Conservation (phyloP, 2,329 filamentous ascomycete species). For the Apiospora phragmitis region DNA sequence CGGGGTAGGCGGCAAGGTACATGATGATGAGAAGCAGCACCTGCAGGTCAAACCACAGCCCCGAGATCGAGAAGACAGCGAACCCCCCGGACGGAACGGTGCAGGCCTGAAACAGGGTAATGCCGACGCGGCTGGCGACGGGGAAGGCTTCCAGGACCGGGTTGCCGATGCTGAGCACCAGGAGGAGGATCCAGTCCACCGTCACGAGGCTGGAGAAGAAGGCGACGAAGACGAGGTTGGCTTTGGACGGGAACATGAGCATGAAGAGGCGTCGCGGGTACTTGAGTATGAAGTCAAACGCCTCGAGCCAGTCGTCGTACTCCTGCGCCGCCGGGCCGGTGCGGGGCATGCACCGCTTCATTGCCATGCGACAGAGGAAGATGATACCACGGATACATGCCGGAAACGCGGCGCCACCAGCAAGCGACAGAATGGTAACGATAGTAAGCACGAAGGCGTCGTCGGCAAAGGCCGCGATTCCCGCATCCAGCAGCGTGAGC, state of each 20-base stretch:
- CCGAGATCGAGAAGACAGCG: conserved; percentile 62
- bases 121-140: conserved; percentile 54
- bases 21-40: conserved; percentile 53
- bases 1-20: conserved; percentile 49
- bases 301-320: conserved; percentile 45
- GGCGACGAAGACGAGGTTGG: conserved; percentile 66
- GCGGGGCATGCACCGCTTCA: conserved; percentile 37
- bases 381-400: conserved; percentile 62
- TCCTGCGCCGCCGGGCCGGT: conserved; percentile 32
- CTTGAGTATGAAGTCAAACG: conserved; percentile 53
- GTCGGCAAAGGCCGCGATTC: conserved; percentile 62
- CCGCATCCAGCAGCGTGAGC: conserved; percentile 66
- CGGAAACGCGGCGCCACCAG: conserved; percentile 67
- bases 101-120: conserved; percentile 62
- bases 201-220: conserved; percentile 62
- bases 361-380: conserved; percentile 44
- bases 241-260: conserved; percentile 61
- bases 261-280: conserved; percentile 62
- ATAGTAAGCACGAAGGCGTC: conserved; percentile 51
- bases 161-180: conserved; percentile 66
- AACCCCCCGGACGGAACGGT: conserved; percentile 67
- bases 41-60: conserved; percentile 48
- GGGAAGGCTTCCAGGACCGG: conserved; percentile 53
- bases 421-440: conserved; percentile 60
- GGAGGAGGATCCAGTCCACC: conserved; percentile 66